phyloP scores from a whole-genome alignment of 1,284 basidiomycete species.

The Xanthoconium separans region DNA sequence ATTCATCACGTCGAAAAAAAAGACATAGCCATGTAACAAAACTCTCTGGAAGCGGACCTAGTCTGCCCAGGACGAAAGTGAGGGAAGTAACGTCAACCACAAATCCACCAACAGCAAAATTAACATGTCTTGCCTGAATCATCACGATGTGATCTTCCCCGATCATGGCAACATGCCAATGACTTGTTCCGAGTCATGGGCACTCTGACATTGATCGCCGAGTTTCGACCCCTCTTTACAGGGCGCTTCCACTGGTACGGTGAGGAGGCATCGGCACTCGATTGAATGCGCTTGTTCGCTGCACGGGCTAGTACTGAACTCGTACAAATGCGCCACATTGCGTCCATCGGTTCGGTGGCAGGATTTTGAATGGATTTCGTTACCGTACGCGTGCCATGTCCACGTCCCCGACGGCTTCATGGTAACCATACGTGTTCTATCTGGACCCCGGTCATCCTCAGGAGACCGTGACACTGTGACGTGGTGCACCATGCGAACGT shows the following conservation, averaged over 20 bases:
- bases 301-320: constrained; percentile 28
- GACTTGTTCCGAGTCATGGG: constrained; percentile 10
- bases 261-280: constrained; percentile 2
- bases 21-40: neutral
- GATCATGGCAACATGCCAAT: constrained; percentile 28
- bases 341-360: constrained; percentile 19
- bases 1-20: too few species aligned
- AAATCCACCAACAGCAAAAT: too few species aligned
- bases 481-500: constrained; percentile 41
- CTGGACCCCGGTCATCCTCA: constrained; percentile 56
- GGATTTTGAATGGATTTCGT: constrained; percentile 38
- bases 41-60: too few species aligned
- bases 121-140: constrained; percentile 20
- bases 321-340: constrained; percentile 20
- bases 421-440: constrained; percentile 41
- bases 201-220: constrained; percentile 6
- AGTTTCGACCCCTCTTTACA: constrained; percentile 17
- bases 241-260: too few species aligned
- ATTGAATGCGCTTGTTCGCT: constrained; percentile 11
- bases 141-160: constrained; percentile 33
- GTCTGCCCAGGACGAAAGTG: too few species aligned
- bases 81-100: too few species aligned
- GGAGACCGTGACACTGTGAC: constrained; percentile 34
- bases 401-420: constrained; percentile 41
- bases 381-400: constrained; percentile 60